Evolutionary conservation across 768 basidiomycete species (phyloP), one percentile per base, ranked within the genome.

Genomic region (Leccinellum rugosiceps): DNA sequence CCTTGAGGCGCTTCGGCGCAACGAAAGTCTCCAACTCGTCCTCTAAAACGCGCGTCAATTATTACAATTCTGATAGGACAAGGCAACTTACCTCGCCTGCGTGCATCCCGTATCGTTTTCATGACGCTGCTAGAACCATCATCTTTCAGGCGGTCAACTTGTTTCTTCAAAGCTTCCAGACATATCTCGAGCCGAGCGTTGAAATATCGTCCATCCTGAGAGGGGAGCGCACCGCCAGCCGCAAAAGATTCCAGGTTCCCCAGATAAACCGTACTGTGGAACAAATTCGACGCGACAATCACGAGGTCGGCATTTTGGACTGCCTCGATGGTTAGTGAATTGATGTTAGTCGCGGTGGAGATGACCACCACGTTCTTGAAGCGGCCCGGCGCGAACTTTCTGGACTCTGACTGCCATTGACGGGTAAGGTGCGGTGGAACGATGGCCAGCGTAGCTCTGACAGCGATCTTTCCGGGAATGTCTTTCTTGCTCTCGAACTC

Each of bases 351-450:
- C 30, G 87, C 85, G 0, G 84, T 87, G 5, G 84, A 80, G 58
- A 96, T 80, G 7, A 84, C 79, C 46, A 88, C 76, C 17, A 88
- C 82, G 8, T 77, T 78, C 43, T 74, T 74, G 64, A 74, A 72
- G 41, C 73, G 69, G 4, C 65, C 68, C 1, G 77, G 77, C 6
- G 82, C 79, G 71, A 98, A 98, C 72, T 96, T 94, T 63, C 77
- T 73, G 50, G 89, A 83, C 71, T 98, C 95, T 6, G 87, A 87
- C 17, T 81, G 82, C 95, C 95, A 98, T 69, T 98, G 95, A 46
- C 86, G 82, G 14, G 86, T 88, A 54, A 98, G 77, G 75, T 98
- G 95, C 7, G 92, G 86, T 30, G 95, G 95, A 17, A 97, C 94
- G 60, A 96, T 78, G 63, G 87, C 82, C 30, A 95, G 80, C 3